phyloP scores from a whole-genome alignment of 2,329 filamentous ascomycete genomes.

The Pseudopyrenochaeta lycopersici region DNA sequence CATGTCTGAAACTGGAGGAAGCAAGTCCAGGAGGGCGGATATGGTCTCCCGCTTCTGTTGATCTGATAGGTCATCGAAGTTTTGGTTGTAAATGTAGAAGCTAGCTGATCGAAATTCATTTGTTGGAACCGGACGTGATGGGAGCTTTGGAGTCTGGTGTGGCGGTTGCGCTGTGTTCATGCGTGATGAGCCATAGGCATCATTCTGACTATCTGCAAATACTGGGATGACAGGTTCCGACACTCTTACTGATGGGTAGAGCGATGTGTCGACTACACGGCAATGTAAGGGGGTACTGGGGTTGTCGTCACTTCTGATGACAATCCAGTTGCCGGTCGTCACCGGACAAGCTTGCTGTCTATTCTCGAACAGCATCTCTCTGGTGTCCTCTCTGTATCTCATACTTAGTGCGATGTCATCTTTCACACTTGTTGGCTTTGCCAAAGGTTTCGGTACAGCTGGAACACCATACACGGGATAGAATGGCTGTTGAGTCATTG shows the following conservation, averaged over 20 bases:
- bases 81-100: conserved; percentile 60
- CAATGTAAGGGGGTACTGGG: conserved; percentile 54
- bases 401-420: conserved; percentile 14
- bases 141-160: not conserved
- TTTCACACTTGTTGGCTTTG: not conserved
- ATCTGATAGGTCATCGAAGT: conserved; percentile 65
- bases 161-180: not conserved
- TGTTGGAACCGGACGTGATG: not conserved
- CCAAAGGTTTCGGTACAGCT: not conserved
- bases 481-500: not conserved
- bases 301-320: conserved; percentile 39
- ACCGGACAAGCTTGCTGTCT: conserved; percentile 45
- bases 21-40: conserved; percentile 62
- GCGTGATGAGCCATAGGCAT: not conserved
- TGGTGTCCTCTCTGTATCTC: conserved; percentile 46
- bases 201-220: not conserved
- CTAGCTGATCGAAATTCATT: conserved; percentile 43
- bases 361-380: conserved; percentile 56
- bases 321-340: conserved; percentile 63
- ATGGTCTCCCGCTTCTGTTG: conserved; percentile 60
- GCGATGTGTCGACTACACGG: conserved; percentile 57
- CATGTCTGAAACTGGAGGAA: conserved; percentile 71
- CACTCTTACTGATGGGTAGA: conserved; percentile 54
- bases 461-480: conserved; percentile 1
- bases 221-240: conserved; percentile 33